Percentiles rank a stretch among this genome's conserved stretches.
phyloP scores from a whole-genome alignment of 768 basidiomycete species.

The Lactarius vividus region DNA sequence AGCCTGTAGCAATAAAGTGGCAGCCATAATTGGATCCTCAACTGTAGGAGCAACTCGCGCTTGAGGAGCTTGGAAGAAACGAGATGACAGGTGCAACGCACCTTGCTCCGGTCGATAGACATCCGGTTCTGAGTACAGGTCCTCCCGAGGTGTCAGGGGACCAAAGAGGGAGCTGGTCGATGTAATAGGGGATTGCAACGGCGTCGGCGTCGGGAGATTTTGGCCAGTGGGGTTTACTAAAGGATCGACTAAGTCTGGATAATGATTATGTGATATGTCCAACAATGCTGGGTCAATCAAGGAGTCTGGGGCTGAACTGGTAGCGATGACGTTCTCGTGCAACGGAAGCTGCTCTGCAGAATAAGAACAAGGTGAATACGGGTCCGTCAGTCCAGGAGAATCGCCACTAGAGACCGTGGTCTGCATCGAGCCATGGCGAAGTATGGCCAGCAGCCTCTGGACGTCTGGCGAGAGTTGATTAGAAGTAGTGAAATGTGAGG shows the following conservation, averaged over 20 bases:
- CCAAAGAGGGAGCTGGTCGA: conserved; percentile 30
- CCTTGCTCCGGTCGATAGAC: conserved; percentile 30
- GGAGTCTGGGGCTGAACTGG: conserved; percentile 11
- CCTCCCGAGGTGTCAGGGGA: conserved; percentile 36
- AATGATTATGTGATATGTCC: conserved; percentile 1
- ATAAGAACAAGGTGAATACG: conserved; percentile 42
- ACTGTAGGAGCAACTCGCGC: conserved; percentile 12
- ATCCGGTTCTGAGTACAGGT: conserved; percentile 39
- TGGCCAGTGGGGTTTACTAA: conserved; percentile 26
- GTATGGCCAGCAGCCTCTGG: conserved; percentile 13
- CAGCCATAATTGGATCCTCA: conserved; percentile 30
- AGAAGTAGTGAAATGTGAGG: conserved; percentile 12
- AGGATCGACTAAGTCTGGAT: conserved; percentile 9
- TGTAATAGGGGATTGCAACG: conserved; percentile 26
- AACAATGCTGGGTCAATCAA: conserved; percentile 30
- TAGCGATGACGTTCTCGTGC: neutral
- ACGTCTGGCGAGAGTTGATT: conserved; percentile 10
- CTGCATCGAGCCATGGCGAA: conserved; percentile 3
- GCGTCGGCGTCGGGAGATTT: conserved; percentile 20
- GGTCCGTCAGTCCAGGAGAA: conserved; percentile 50
- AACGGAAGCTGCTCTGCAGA: neutral
- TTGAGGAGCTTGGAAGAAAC: conserved; percentile 13
- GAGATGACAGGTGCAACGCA: conserved; percentile 14
- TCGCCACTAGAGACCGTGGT: neutral
- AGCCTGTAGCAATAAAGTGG: conserved; percentile 22